Percentiles rank a stretch among this genome's conserved stretches.
These are phyloP conservation scores for Trichosporon ovoides DNA, from an alignment of 1,284 basidiomycete genomes.

Conservation along the genomic window DNA sequence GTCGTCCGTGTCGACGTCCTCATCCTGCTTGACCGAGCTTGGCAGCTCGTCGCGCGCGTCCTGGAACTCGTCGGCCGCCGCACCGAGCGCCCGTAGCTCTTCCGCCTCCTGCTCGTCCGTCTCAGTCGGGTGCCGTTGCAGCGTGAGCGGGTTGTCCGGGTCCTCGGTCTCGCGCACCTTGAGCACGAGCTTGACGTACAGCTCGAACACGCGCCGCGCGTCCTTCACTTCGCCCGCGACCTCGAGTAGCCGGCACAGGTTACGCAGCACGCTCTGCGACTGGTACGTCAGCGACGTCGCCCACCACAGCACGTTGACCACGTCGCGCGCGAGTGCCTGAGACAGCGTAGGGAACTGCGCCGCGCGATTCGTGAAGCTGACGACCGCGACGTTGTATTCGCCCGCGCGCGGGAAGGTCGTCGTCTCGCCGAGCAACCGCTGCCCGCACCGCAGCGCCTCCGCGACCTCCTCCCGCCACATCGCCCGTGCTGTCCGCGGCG, in stretches of 20 bases:
- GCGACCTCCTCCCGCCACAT: constrained; percentile 63
- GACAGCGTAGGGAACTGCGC: constrained; percentile 71
- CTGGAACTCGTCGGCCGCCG: constrained; percentile 23
- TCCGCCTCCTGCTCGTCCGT: constrained; percentile 21
- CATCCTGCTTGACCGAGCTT: constrained; percentile 25
- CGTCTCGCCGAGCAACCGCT: constrained; percentile 59
- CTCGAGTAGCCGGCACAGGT: constrained; percentile 68
- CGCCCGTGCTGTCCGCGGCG: constrained; percentile 46
- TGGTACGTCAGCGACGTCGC: constrained; percentile 86
- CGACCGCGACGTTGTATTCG: constrained; percentile 69
- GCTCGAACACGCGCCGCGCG: constrained; percentile 66
- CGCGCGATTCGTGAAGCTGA: constrained; percentile 75
- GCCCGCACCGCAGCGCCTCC: constrained; percentile 63
- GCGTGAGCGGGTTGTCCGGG: constrained; percentile 46
- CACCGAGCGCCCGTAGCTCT: constrained; percentile 13
- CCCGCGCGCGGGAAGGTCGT: constrained; percentile 81
- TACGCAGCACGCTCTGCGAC: constrained; percentile 72
- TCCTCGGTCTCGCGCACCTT: constrained; percentile 64
- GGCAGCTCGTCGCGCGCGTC: constrained; percentile 22
- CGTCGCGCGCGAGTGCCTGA: constrained; percentile 18
- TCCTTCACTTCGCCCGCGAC: constrained; percentile 61
- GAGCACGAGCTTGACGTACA: constrained; percentile 78
- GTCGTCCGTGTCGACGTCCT: constrained; percentile 51
- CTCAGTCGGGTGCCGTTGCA: constrained; percentile 34
- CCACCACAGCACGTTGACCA: constrained; percentile 74